Base-by-base conservation (phyloP, 169 alveolate species). In the Plasmodium relictum region DNA sequence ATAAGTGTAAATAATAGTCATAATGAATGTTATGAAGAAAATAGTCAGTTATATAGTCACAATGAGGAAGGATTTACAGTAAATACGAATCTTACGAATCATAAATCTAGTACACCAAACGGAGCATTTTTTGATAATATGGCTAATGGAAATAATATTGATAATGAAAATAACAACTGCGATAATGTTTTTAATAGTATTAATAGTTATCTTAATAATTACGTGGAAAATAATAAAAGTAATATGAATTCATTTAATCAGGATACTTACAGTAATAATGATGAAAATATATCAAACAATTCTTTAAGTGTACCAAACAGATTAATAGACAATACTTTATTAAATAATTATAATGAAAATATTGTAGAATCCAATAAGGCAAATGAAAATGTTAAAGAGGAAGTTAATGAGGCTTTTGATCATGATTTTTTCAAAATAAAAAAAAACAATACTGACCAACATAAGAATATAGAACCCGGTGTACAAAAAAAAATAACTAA, bases 401-500 rank as follows among this genome's bases (percentile, higher is more conserved):
- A 80, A 80, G 52, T 66, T 31, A 66, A 50, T 45, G 90, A 80
- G 0, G 48, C 54, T 2, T 80, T 37, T 70, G 90, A 80, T 9
- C 61, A 83, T 7, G 66, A 80, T 52, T 69, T 58, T 26, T 45
- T 54, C 22, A 26, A 66, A 10, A 42, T 65, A 39, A 50, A 80
- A 70, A 69, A 61, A 48, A 80, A 54, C 50, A 52, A 6, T 22
- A 20, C 70, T 12, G 80, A 54, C 66, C 58, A 80, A 31, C 22
- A 80, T 12, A 80, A 80, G 68, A 61, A 61, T 50, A 31, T 69
- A 24, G 80, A 61, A 39, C 41, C 73, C 1, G 71, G 83, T 22
- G 90, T 80, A 45, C 78, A 66, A 63, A 80, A 80, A 56, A 80
- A 80, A 42, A 66, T 54, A 37, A 80, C 39, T 26, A 80, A 80